phyloP scores from a whole-genome alignment of 345 rosid species.

The Diplotaxis tenuifolia region DNA sequence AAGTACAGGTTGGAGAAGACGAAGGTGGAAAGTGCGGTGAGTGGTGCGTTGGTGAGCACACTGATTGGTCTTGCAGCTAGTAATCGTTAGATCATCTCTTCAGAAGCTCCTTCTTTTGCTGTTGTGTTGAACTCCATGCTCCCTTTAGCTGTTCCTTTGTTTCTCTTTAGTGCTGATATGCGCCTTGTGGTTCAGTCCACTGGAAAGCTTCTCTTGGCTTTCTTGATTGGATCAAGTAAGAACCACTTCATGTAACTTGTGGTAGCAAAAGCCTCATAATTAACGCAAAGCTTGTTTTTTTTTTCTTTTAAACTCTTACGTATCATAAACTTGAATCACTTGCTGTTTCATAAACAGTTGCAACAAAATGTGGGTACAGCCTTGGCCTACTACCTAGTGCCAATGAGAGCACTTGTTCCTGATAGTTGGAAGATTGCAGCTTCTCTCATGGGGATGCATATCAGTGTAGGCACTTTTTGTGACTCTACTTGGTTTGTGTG shows the following conservation, averaged over 20 bases:
- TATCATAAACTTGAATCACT: background rate
- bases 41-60: background rate
- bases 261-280: too few species aligned
- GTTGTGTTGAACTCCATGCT: slow-evolving; percentile 59
- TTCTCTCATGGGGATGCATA: slow-evolving; percentile 91
- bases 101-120: background rate
- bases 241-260: too few species aligned
- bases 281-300: too few species aligned
- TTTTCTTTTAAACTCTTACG: too few species aligned
- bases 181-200: slow-evolving; percentile 60
- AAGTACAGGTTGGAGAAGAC: background rate
- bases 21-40: background rate
- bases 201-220: slow-evolving; percentile 45
- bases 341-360: slow-evolving; percentile 45
- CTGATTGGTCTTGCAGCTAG: background rate
- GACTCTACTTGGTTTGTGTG: too few species aligned
- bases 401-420: slow-evolving; percentile 81
- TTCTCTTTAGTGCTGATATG: slow-evolving; percentile 67
- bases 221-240: slow-evolving; percentile 60
- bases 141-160: slow-evolving; percentile 63
- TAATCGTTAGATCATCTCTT: background rate
- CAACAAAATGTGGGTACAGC: slow-evolving; percentile 70
- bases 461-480: slow-evolving; percentile 54
- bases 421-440: slow-evolving; percentile 94
- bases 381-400: slow-evolving; percentile 69